Percentiles rank a stretch among this genome's conserved stretches.
phyloP scores from a whole-genome alignment of 2,329 filamentous ascomycete species.

The Beauveria caledonica region DNA sequence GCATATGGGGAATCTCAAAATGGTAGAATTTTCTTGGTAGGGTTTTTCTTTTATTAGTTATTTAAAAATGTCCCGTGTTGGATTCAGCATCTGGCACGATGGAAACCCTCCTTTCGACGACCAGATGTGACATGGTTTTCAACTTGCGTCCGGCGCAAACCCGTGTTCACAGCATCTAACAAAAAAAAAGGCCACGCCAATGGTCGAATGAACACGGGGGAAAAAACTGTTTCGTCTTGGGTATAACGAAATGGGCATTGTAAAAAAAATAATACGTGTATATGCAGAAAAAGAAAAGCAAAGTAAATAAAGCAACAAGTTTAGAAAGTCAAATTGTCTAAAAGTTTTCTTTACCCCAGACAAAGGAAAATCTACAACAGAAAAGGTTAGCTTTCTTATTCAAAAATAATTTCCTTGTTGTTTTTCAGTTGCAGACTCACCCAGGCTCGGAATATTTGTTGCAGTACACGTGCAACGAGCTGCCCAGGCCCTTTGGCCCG shows the following conservation, averaged over 20 bases:
- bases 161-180: background rate
- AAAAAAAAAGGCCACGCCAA: background rate
- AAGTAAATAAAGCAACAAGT: background rate
- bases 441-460: conserved; percentile 82
- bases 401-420: too few species aligned
- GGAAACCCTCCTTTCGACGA: background rate
- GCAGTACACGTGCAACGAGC: conserved; percentile 70
- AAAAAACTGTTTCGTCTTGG: background rate
- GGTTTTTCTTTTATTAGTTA: background rate
- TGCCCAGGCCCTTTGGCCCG: conserved; percentile 72
- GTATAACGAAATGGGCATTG: background rate
- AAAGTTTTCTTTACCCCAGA: conserved; percentile 65
- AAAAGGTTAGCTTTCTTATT: conserved; percentile 11
- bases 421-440: conserved; percentile 33
- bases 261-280: background rate
- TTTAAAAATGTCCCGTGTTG: background rate
- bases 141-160: conserved; percentile 12
- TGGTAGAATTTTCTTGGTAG: background rate
- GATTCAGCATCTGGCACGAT: background rate
- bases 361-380: conserved; percentile 48
- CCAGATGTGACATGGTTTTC: background rate
- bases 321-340: conserved; percentile 23
- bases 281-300: background rate
- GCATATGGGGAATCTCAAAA: too few species aligned
- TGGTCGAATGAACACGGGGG: background rate